phyloP scores from a whole-genome alignment of 768 basidiomycete genomes.

The Boletus fagicola region DNA sequence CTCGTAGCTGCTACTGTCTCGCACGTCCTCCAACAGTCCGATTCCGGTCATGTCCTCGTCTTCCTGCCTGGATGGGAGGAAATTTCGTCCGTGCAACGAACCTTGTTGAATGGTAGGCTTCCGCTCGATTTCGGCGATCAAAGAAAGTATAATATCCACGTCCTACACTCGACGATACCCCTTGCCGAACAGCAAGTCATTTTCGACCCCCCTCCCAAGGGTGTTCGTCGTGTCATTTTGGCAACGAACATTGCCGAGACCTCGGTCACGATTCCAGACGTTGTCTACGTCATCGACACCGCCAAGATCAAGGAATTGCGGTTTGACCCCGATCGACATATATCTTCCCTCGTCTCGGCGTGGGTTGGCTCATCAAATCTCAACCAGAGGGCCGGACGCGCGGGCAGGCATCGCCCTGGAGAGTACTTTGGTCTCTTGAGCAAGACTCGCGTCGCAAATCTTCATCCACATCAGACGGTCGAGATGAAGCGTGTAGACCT shows the following conservation, averaged over 20 bases:
- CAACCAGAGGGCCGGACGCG: constrained; percentile 89
- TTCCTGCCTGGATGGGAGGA: constrained; percentile 96
- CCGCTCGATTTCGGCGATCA: constrained; percentile 61
- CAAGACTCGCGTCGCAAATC: constrained; percentile 51
- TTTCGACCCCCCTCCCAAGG: constrained; percentile 75
- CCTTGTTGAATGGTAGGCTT: constrained; percentile 51
- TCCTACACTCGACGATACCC: constrained; percentile 88
- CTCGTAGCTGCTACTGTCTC: constrained; percentile 80
- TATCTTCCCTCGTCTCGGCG: constrained; percentile 84
- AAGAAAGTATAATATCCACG: constrained; percentile 63
- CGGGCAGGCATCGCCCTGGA: constrained; percentile 86
- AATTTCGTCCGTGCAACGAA: constrained; percentile 68
- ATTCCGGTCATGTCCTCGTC: constrained; percentile 85
- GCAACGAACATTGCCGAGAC: constrained; percentile 97
- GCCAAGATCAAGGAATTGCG: constrained; percentile 85
- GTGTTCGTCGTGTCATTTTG: constrained; percentile 84
- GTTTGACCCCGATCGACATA: constrained; percentile 85
- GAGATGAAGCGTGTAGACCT: constrained; percentile 94
- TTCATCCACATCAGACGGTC: constrained; percentile 82
- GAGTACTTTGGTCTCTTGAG: constrained; percentile 88
- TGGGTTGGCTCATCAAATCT: constrained; percentile 91
- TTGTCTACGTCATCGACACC: constrained; percentile 91
- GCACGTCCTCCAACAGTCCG: constrained; percentile 68
- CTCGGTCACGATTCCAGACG: constrained; percentile 91
- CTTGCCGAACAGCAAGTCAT: constrained; percentile 85